These are phyloP conservation scores for Fusarium sp. DNA, from an alignment of 2,329 filamentous ascomycete species.

Conservation along the genomic window DNA sequence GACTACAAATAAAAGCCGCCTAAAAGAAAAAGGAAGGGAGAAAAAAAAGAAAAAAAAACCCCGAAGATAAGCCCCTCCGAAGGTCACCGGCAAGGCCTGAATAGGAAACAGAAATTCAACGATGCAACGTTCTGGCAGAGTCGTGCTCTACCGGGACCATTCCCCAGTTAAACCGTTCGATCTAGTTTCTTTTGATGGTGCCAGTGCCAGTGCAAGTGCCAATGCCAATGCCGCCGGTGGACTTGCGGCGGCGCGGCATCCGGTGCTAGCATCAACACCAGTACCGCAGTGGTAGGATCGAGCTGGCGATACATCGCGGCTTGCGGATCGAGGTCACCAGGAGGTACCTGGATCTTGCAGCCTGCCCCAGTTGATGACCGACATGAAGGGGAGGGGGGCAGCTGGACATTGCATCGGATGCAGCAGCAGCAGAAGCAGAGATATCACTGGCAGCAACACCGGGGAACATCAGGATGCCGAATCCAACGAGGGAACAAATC, in stretches of 20 bases:
- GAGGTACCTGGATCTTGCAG: conserved; percentile 39
- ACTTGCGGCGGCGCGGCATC: conserved; percentile 16
- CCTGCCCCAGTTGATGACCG: conserved; percentile 21
- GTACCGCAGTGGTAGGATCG: conserved; percentile 15
- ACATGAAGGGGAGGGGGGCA: conserved; percentile 22
- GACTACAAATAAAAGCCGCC: conserved; percentile 9
- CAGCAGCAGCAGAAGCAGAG: not conserved
- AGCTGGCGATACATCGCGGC: conserved; percentile 31
- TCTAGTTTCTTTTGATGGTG: conserved; percentile 44
- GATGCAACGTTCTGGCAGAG: conserved; percentile 32
- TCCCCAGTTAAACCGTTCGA: conserved; percentile 43
- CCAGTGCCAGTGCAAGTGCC: conserved; percentile 9
- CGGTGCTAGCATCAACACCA: not conserved
- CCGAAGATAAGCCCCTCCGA: conserved; percentile 24
- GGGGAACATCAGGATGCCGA: not conserved
- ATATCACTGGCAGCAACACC: not conserved
- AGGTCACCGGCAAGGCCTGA: conserved; percentile 31
- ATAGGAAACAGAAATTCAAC: conserved; percentile 34
- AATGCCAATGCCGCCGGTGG: conserved; percentile 5
- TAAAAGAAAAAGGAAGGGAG: not conserved
- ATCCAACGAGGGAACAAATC: not conserved
- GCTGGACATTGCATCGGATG: conserved; percentile 31
- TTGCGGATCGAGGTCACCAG: conserved; percentile 34
- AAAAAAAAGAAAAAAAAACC: conserved; percentile 20
- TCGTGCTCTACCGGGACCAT: conserved; percentile 19